Percentiles rank a stretch among this genome's conserved stretches.
Evolutionary conservation across 257 asterid species (phyloP).

Genomic region (Coffea eugenioides): DNA sequence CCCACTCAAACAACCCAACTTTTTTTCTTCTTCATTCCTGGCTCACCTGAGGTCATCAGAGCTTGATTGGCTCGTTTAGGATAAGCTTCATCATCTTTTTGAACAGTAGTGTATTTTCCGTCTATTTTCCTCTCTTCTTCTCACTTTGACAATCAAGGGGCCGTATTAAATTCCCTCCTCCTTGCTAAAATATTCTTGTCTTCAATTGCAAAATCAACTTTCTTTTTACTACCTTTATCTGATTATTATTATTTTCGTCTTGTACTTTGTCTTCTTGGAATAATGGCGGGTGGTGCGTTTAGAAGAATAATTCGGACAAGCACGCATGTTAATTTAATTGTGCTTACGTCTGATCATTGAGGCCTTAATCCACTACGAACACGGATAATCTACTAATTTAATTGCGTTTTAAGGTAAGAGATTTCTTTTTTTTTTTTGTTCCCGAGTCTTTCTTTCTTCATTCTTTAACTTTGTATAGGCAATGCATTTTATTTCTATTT

Average conservation of each 20-base stretch:
- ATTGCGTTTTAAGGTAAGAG: constrained; percentile 18
- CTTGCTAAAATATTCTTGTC: constrained; percentile 14
- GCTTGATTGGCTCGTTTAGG: constrained; percentile 43
- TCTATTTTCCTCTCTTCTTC: constrained; percentile 10
- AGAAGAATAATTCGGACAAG: constrained; percentile 27
- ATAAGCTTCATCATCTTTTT: constrained; percentile 39
- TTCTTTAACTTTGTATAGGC: background rate
- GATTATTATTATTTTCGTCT: constrained; percentile 22
- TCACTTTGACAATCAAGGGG: background rate
- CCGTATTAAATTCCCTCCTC: background rate
- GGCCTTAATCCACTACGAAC: constrained; percentile 43
- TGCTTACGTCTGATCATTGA: constrained; percentile 35
- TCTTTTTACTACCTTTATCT: constrained; percentile 26
- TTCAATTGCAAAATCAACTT: constrained; percentile 16
- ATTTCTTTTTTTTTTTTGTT: background rate
- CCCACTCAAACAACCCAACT: constrained; percentile 39
- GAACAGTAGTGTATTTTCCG: constrained; percentile 13
- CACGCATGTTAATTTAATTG: constrained; percentile 31
- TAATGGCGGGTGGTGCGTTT: constrained; percentile 30
- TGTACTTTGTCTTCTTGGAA: constrained; percentile 35
- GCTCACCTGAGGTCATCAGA: constrained; percentile 30
- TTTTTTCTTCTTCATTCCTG: background rate
- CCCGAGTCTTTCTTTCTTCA: background rate
- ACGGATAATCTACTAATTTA: constrained; percentile 22
- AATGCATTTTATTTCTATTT: background rate